Evolutionary conservation across 225 moss, liverwort and hornwort genomes (phyloP), one percentile per base, ranked within the genome.

Genomic region (Bryoerythrophyllum caledonicum): DNA sequence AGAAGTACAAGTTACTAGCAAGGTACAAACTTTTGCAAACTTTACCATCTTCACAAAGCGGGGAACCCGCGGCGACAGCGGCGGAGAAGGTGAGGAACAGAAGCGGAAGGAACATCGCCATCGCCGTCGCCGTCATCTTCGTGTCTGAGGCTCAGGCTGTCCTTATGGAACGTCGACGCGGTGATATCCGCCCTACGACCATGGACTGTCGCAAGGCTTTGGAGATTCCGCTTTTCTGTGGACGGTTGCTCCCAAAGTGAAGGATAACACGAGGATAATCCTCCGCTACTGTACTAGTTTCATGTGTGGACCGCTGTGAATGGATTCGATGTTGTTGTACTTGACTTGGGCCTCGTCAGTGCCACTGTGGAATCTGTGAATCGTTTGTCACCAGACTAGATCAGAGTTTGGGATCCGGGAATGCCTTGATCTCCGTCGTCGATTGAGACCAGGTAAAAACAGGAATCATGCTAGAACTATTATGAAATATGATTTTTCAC

Each of bases 41-140:
- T 27, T 15, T 76, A 82, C 87, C 82, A 58, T 87, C 87, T 77
- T 87, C 75, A 64, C 87, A 87, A 34, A 79, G 48, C 21, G 76
- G 63, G 67, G 82, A 72, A 63, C 79, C 74, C 25, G 82, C 71
- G 53, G 54, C 72, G 16, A 64, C 74, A 44, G 76, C 55, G 57
- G 66, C 65, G 48, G 32, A 62, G 74, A 65, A 27, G n/a, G 58
- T 38, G 57, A 76, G 63, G 43, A 74, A 24, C 66, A 84, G 71
- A 24, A 66, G 70, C 62, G 38, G 56, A 74, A 72, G 46, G 30
- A 53, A 51, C 62, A 71, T 78, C 69, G 77, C 79, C 73, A 59
- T 63, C 60, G 74, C 78, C 78, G 60, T 81, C 64, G 30, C 3
- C 12, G 30, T 38, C 32, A 9, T 57, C 63, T 16, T 12, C 9